Conservation (phyloP, 352 stramenopile genomes). For the Pythium plurisporium region DNA sequence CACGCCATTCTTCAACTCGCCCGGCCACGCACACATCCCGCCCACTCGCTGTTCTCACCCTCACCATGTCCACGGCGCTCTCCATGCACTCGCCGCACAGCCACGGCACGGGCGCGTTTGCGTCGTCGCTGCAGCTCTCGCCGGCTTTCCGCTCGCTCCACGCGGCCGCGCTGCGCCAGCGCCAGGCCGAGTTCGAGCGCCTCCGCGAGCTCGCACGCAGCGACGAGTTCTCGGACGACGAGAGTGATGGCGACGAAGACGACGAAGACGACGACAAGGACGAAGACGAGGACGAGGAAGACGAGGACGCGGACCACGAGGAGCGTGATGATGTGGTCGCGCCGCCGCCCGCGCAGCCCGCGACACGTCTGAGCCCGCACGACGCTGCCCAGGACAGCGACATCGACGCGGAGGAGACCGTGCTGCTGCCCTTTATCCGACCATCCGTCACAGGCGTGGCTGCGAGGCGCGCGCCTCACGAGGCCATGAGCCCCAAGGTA, state of each 20-base stretch:
- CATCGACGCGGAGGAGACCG: constrained; percentile 44
- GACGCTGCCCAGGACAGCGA: constrained; percentile 18
- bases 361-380: neutral
- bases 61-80: constrained; percentile 46
- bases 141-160: constrained; percentile 48
- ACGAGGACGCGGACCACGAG: neutral
- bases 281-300: constrained; percentile 23
- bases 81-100: constrained; percentile 43
- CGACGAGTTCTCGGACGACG: constrained; percentile 79
- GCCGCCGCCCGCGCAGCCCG: neutral
- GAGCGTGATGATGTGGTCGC: neutral
- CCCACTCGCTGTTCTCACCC: neutral
- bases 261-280: constrained; percentile 34
- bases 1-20: constrained; percentile 27
- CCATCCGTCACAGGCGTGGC: constrained; percentile 27
- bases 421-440: constrained; percentile 48
- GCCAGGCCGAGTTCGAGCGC: constrained; percentile 52
- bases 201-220: constrained; percentile 64
- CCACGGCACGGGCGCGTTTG: constrained; percentile 23
- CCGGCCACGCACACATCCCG: too few species aligned
- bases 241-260: constrained; percentile 67
- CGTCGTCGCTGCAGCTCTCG: constrained; percentile 34
- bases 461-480: constrained; percentile 27
- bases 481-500: constrained; percentile 51
- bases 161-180: constrained; percentile 39